Percentiles rank a stretch among this genome's conserved stretches.
Evolutionary conservation across 2,329 filamentous ascomycete species (phyloP).

Genomic region (Eutypella sp.): DNA sequence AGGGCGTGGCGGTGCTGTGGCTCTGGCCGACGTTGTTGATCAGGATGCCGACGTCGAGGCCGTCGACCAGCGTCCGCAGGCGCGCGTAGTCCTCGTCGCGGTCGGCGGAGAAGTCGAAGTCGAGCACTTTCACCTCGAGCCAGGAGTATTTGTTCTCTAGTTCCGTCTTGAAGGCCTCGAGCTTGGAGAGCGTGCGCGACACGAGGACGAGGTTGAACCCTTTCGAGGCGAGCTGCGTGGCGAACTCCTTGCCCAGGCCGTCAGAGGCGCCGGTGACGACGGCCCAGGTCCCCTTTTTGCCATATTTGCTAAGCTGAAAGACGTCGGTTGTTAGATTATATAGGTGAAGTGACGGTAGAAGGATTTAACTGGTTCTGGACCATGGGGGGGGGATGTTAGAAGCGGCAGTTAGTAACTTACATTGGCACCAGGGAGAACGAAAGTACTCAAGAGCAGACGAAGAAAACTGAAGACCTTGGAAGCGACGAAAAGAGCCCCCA

Average conservation of each 20-base stretch:
- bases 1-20: slow-evolving; percentile 88
- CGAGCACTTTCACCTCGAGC: slow-evolving; percentile 69
- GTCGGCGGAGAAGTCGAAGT: slow-evolving; percentile 89
- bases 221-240: slow-evolving; percentile 79
- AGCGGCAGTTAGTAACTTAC: slow-evolving; percentile 45
- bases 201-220: slow-evolving; percentile 95
- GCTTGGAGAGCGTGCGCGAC: slow-evolving; percentile 91
- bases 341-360: too few species aligned
- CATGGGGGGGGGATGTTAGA: too few species aligned
- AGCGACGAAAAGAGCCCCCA: slow-evolving; percentile 56
- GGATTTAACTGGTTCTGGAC: too few species aligned
- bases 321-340: slow-evolving; percentile 8
- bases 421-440: slow-evolving; percentile 60
- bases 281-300: slow-evolving; percentile 87
- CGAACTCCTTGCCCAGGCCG: slow-evolving; percentile 94
- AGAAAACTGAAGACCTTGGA: slow-evolving; percentile 54
- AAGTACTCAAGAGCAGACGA: slow-evolving; percentile 60
- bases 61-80: slow-evolving; percentile 62
- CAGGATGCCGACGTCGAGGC: slow-evolving; percentile 77
- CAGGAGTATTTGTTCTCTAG: slow-evolving; percentile 65
- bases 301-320: slow-evolving; percentile 77
- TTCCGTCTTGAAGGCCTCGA: slow-evolving; percentile 70
- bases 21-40: slow-evolving; percentile 97
- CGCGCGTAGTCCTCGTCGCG: slow-evolving; percentile 73
- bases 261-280: slow-evolving; percentile 94